phyloP scores from a whole-genome alignment of 164 flowering plant species.

The Taxillus chinensis region DNA sequence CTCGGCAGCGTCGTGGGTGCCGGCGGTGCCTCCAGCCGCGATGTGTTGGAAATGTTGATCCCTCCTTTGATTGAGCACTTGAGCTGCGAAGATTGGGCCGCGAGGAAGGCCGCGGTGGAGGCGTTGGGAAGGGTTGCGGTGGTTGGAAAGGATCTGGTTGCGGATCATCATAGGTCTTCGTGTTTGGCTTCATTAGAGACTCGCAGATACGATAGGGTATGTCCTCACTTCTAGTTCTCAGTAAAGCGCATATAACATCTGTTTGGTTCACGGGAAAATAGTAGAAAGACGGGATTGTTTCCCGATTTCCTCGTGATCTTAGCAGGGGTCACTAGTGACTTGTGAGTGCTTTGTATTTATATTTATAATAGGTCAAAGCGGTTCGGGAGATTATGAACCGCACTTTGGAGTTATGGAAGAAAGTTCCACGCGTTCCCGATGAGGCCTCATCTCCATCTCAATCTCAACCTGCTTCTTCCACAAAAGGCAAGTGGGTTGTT shows the following conservation, averaged over 20 bases:
- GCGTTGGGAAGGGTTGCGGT: constrained; percentile 51
- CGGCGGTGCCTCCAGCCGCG: constrained; percentile 30
- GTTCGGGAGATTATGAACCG: constrained; percentile 69
- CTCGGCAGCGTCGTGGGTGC: constrained; percentile 52
- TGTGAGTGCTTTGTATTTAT: too few species aligned
- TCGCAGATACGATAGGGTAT: constrained; percentile 75
- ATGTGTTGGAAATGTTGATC: constrained; percentile 35
- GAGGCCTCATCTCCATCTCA: constrained; percentile 42
- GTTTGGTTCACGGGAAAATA: background rate
- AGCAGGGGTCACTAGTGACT: background rate
- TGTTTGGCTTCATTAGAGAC: constrained; percentile 51
- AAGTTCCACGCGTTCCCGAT: constrained; percentile 52
- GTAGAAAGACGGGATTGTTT: background rate
- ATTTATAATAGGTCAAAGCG: constrained; percentile 49
- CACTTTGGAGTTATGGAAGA: constrained; percentile 74
- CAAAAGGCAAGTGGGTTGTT: constrained; percentile 38
- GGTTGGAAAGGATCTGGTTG: constrained; percentile 43
- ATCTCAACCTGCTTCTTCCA: constrained; percentile 36
- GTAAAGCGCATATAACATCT: background rate
- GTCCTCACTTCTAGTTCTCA: background rate
- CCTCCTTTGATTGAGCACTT: constrained; percentile 47
- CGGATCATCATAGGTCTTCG: constrained; percentile 40
- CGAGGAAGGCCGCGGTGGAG: constrained; percentile 80
- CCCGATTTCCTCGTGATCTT: background rate
- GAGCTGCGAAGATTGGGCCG: constrained; percentile 77